Conservation (phyloP, 2,329 filamentous ascomycete species). For the Neurospora sp. region DNA sequence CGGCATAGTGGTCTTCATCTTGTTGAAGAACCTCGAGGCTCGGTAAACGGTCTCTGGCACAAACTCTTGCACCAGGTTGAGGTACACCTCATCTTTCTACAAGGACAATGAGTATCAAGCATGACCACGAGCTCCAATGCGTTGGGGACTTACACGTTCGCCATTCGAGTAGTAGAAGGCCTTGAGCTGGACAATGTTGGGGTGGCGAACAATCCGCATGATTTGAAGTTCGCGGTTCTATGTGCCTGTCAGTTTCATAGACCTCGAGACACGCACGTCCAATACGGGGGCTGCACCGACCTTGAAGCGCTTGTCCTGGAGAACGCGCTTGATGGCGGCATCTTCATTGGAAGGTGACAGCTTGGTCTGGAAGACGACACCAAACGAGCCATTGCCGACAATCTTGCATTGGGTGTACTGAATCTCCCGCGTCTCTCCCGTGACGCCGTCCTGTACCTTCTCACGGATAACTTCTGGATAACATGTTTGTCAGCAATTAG, state of each 20-base stretch:
- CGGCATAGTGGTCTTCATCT: conserved; percentile 99
- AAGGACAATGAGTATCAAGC: conserved; percentile 6
- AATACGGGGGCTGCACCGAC: conserved; percentile 34
- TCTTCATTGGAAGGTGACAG: conserved; percentile 96
- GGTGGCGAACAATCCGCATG: conserved; percentile 98
- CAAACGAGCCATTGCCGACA: conserved; percentile 96
- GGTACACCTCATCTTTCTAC: conserved; percentile 95
- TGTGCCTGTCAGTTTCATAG: background rate
- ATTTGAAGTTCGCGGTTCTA: conserved; percentile 99
- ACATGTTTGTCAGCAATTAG: conserved; percentile 18
- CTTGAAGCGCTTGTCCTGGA: conserved; percentile 99
- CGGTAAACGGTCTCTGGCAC: conserved; percentile 98
- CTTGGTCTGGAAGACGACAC: conserved; percentile 98
- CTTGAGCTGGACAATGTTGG: conserved; percentile 97
- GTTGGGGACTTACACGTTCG: conserved; percentile 61
- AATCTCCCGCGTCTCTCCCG: conserved; percentile 91
- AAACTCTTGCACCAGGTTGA: conserved; percentile 96
- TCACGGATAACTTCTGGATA: conserved; percentile 85
- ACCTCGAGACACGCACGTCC: background rate
- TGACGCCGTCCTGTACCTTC: conserved; percentile 97
- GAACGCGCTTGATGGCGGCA: conserved; percentile 95
- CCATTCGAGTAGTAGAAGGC: conserved; percentile 99
- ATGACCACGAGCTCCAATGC: conserved; percentile 1
- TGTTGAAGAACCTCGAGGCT: conserved; percentile 98
- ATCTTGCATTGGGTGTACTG: conserved; percentile 99